phyloP scores from a whole-genome alignment of 495 filamentous ascomycete species.

The Hyaloscypha finlandica region DNA sequence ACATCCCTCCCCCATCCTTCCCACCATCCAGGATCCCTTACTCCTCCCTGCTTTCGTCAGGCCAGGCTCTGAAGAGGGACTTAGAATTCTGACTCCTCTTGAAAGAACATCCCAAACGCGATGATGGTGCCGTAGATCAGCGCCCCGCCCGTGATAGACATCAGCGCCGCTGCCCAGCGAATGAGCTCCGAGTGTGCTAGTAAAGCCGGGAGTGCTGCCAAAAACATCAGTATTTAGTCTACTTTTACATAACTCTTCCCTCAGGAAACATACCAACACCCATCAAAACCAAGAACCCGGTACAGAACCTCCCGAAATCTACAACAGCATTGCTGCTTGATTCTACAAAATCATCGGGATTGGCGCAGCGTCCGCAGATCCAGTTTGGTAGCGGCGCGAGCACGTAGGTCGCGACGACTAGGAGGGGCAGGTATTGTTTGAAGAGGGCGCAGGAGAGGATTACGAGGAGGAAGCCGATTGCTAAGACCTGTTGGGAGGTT shows the following conservation, averaged over 20 bases:
- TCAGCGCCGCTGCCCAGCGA: conserved; percentile 81
- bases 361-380: conserved; percentile 84
- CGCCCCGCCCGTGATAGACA: conserved; percentile 89
- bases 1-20: not conserved
- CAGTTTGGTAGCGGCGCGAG: conserved; percentile 94
- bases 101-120: conserved; percentile 96
- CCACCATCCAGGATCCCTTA: not conserved
- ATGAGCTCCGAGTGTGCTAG: conserved; percentile 86
- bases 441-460: conserved; percentile 97
- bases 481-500: conserved; percentile 66
- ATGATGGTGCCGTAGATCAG: conserved; percentile 98
- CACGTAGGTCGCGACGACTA: conserved; percentile 94
- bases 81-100: conserved; percentile 85
- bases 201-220: conserved; percentile 81
- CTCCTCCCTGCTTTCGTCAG: conserved; percentile 4
- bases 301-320: conserved; percentile 92
- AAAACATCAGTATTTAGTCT: conserved; percentile 9
- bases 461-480: conserved; percentile 97
- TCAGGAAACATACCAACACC: conserved; percentile 75
- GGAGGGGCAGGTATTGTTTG: conserved; percentile 86
- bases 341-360: conserved; percentile 94
- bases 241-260: conserved; percentile 17
- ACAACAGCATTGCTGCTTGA: conserved; percentile 78
- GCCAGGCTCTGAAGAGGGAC: not conserved
- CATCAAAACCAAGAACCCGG: conserved; percentile 97